Evolutionary conservation across 2,329 filamentous ascomycete species (phyloP).

Genomic region (Cryphonectria radicalis): DNA sequence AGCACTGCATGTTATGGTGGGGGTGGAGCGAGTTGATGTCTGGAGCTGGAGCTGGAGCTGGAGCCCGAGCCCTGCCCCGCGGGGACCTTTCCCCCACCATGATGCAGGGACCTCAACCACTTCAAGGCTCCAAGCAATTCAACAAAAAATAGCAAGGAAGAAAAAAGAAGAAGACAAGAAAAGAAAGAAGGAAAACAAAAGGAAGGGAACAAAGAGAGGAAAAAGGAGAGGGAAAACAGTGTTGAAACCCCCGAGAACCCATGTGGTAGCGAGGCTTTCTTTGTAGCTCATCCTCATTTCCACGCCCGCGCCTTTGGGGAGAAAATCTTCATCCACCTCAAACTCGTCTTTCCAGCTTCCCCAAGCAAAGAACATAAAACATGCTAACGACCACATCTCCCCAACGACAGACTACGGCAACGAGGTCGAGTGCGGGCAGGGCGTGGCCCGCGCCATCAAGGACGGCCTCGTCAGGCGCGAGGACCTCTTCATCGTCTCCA

Average conservation of each 20-base stretch:
- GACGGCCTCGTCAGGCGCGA: slow-evolving; percentile 81
- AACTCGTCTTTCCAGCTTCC: too few species aligned
- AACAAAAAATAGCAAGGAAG: background rate
- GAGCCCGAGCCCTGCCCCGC: background rate
- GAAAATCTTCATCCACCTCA: too few species aligned
- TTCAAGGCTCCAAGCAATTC: too few species aligned
- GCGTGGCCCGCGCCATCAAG: slow-evolving; percentile 77
- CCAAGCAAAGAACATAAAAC: background rate
- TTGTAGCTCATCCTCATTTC: background rate
- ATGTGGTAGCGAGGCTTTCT: background rate
- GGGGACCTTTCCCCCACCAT: background rate
- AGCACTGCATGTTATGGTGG: background rate
- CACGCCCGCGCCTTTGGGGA: too few species aligned
- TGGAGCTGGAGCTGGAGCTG: background rate
- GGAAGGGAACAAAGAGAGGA: background rate
- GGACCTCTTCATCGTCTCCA: slow-evolving; percentile 90
- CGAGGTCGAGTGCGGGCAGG: slow-evolving; percentile 77
- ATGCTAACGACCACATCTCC: background rate
- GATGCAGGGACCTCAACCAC: too few species aligned
- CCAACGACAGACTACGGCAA: slow-evolving; percentile 73
- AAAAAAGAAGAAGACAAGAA: background rate
- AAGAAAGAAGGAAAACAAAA: background rate
- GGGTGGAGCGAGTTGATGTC: background rate
- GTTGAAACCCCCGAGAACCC: background rate
- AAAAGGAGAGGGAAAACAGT: background rate